Evolutionary conservation across 768 basidiomycete genomes (phyloP).

Genomic region (Rhodotorula graminis): DNA sequence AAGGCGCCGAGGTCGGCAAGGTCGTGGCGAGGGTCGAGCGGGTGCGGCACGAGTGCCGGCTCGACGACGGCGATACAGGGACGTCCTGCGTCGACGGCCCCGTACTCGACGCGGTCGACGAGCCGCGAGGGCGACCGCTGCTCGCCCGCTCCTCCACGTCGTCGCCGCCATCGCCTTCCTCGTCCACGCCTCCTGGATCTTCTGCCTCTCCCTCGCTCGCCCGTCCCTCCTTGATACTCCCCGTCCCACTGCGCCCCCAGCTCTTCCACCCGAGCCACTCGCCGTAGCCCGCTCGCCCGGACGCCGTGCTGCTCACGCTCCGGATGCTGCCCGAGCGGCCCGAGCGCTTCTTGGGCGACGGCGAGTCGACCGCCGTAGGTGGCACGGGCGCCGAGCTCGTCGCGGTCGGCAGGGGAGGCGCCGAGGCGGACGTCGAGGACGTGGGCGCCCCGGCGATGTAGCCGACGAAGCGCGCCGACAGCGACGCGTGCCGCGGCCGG

Average conservation of each 20-base stretch:
- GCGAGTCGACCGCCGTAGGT: neutral
- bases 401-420: neutral
- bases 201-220: neutral
- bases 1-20: neutral
- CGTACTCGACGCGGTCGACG: neutral
- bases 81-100: neutral
- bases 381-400: neutral
- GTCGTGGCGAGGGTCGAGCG: slow-evolving; percentile 1
- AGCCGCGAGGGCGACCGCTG: neutral
- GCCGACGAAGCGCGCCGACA: slow-evolving; percentile 34
- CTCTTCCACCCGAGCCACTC: slow-evolving; percentile 27
- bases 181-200: neutral
- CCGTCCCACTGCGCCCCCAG: neutral
- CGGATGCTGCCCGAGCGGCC: slow-evolving; percentile 19
- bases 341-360: neutral
- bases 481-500: slow-evolving; percentile 25
- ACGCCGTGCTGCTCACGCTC: slow-evolving; percentile 16
- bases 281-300: slow-evolving; percentile 6
- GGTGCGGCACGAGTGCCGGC: neutral
- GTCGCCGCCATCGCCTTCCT: neutral
- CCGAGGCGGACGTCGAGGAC: neutral
- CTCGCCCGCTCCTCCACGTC: neutral
- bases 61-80: neutral
- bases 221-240: neutral
- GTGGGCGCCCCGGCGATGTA: slow-evolving; percentile 1